Conservation (phyloP, 2,329 filamentous ascomycete genomes). For the Ascochyta lentis region DNA sequence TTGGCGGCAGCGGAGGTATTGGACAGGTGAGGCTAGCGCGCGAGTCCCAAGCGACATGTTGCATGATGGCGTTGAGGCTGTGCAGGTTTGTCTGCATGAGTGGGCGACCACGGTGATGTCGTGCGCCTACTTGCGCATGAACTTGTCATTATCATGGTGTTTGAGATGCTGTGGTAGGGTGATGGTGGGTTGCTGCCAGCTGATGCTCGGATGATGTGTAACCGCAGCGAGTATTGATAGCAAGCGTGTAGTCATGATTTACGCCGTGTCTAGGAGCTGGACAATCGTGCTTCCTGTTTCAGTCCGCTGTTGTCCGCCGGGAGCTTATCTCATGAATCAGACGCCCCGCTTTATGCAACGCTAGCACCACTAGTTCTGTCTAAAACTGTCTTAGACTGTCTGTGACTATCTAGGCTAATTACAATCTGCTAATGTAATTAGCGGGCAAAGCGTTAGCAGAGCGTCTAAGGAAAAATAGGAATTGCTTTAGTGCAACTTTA, state of each 20-base stretch:
- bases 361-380: no score
- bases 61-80: constrained; percentile 45
- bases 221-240: constrained; percentile 1
- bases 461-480: no score
- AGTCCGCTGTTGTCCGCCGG: constrained; percentile 13
- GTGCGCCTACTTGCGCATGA: constrained; percentile 12
- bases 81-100: constrained; percentile 30
- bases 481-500: no score
- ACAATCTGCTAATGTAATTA: no score
- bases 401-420: no score
- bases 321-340: no score
- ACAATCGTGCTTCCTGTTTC: constrained; percentile 7
- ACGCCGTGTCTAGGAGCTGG: neutral
- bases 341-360: no score
- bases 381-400: no score
- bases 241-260: neutral
- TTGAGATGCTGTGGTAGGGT: constrained; percentile 10
- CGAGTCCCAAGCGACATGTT: constrained; percentile 11
- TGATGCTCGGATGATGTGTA: constrained; percentile 13
- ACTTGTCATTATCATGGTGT: constrained; percentile 3
- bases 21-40: constrained; percentile 19
- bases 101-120: constrained; percentile 6
- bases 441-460: no score
- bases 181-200: constrained; percentile 10
- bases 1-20: constrained; percentile 27